Conservation (phyloP, 345 rosid species). For the Eucalyptus regnans region DNA sequence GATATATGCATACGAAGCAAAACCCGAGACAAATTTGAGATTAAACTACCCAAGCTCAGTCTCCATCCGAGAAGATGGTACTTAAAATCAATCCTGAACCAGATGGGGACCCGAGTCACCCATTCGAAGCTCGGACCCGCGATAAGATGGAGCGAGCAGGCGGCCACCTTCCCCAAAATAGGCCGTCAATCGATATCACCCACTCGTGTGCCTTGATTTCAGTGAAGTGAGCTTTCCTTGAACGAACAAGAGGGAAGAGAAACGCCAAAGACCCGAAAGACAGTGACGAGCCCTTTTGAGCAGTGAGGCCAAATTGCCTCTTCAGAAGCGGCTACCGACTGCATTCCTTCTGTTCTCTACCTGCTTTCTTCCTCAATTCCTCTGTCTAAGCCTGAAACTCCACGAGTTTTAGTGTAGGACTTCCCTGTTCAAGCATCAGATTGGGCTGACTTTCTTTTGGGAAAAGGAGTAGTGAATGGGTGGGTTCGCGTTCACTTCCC, state of each 20-base stretch:
- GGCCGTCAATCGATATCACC: not conserved
- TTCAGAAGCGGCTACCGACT: not conserved
- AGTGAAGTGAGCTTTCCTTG: not conserved
- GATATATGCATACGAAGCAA: not conserved
- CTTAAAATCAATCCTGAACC: not conserved
- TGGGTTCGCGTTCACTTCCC: not conserved
- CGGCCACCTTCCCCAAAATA: not conserved
- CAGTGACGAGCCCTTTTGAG: not conserved
- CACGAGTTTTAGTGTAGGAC: not conserved
- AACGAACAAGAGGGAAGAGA: not conserved
- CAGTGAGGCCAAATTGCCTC: not conserved
- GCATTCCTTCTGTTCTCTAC: not conserved
- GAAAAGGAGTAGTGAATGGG: not conserved
- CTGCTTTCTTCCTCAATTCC: not conserved
- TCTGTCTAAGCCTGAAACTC: not conserved
- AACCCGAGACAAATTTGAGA: not conserved
- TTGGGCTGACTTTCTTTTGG: not conserved
- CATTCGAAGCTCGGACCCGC: not conserved
- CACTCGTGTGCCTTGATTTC: not conserved
- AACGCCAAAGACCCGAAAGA: not conserved
- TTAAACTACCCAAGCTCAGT: not conserved
- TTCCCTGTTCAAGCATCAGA: not conserved
- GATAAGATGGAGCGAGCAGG: not conserved
- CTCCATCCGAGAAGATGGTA: not conserved
- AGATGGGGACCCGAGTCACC: not conserved